Base-by-base conservation (phyloP, 1,284 basidiomycete genomes). In the Cryptococcus sp. region DNA sequence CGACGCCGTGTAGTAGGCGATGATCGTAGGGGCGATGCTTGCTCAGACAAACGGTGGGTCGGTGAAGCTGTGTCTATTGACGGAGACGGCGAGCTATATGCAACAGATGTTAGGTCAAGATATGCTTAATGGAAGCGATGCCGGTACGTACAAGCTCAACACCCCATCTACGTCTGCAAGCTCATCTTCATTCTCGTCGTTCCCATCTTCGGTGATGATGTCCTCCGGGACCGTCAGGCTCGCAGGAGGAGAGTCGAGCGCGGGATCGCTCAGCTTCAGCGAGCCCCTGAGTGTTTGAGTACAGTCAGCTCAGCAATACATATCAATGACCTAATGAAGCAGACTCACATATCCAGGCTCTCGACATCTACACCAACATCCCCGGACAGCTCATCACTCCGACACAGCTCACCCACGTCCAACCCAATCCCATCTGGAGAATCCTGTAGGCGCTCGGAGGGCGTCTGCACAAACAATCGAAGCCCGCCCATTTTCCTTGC, bases 151-250 rank as follows among this genome's bases (percentile, higher is more conserved):
- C 58, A 47, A 48, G 19, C 52, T 19, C 11, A 54, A 39, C 8
- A 57, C 52, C 3, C 50, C 59, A 38, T 53, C 55, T 3, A 56
- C 52, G 38, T 54, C 50, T 8, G 31, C 49, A 47, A 56, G 35
- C 16, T 56, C 27, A 17, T 56, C 54, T n/a, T 46, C 27, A 11
- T 17, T 23, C 20, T 19, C 39, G 19, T 41, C 25, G 27, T 41
- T 5, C 22, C 49, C 20, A 50, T 19, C 35, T 25, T 38, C 19
- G 20, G 19, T n/a, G 35, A 5, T 31, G n/a, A 10, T n/a, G 4
- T 50, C 54, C 16, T 23, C 54, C 31, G 31, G 31, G 8, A 35
- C 31, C 31, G 31, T 10, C 10, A 10, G 8, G 31, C 3, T 25
- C 3, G 22, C 17, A 19, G 27, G 16, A 17, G n/a, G 31, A 38